These are phyloP conservation scores for Quercus phellos DNA, from an alignment of 331 rosid species.

Conservation along the genomic window DNA sequence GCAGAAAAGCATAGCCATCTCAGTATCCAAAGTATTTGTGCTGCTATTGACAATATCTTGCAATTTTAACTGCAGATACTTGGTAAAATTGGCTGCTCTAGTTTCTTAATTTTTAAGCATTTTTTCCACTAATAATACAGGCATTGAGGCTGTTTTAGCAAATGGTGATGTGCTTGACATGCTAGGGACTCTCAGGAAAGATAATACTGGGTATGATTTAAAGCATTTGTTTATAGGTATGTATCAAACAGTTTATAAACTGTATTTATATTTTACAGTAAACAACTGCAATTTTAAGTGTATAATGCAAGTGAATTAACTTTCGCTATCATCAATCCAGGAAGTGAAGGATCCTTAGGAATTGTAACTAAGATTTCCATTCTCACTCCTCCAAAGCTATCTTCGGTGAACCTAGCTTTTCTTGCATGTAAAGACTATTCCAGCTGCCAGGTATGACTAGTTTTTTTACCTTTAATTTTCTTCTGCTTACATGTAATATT, in stretches of 20 bases:
- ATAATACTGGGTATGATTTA: conserved; percentile 91
- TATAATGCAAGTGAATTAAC: conserved; percentile 14
- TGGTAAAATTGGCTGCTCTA: conserved; percentile 6
- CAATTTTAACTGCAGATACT: conserved; percentile 9
- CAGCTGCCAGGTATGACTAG: conserved; percentile 69
- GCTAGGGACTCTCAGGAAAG: conserved; percentile 89
- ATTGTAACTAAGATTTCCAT: conserved; percentile 87
- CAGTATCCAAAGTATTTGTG: neutral
- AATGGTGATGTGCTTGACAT: conserved; percentile 85
- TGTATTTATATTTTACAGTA: neutral
- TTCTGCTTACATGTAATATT: neutral
- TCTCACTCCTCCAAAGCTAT: conserved; percentile 86
- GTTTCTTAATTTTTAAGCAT: conserved; percentile 20
- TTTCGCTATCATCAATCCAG: conserved; percentile 39
- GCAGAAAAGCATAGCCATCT: conserved; percentile 8
- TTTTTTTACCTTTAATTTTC: conserved; percentile 19
- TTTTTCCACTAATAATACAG: conserved; percentile 37
- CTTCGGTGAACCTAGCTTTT: conserved; percentile 76
- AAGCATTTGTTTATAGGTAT: conserved; percentile 94
- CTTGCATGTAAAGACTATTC: conserved; percentile 77
- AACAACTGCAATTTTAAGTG: conserved; percentile 8
- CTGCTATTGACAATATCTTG: conserved; percentile 7
- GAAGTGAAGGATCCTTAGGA: conserved; percentile 99
- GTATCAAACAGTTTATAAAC: neutral
- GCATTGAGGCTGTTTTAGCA: conserved; percentile 89